phyloP scores from a whole-genome alignment of 139 green algal genomes.

The Volvox reticuliferus region DNA sequence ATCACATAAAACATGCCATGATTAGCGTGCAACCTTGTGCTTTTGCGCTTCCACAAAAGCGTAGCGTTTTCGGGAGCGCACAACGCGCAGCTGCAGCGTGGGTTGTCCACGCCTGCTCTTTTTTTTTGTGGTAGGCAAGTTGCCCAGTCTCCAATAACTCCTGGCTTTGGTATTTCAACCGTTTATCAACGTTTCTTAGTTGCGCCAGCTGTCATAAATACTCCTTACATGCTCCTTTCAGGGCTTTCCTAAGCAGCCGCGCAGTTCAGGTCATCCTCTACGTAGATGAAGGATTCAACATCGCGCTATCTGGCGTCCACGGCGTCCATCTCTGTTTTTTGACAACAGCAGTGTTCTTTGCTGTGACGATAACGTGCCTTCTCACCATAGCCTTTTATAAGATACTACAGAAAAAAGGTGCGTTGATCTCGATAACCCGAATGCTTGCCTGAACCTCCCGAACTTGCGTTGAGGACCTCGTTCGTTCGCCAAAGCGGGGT shows the following conservation, averaged over 20 bases:
- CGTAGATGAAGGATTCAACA: not conserved
- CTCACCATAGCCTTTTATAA: not conserved
- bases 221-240: not conserved
- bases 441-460: not conserved
- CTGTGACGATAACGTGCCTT: not conserved
- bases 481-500: too few species aligned
- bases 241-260: not conserved
- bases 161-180: not conserved
- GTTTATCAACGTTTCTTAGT: not conserved
- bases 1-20: too few species aligned
- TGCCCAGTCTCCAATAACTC: not conserved
- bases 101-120: not conserved
- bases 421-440: not conserved
- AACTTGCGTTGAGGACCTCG: not conserved
- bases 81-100: not conserved
- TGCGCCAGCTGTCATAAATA: not conserved
- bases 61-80: not conserved
- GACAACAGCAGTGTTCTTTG: not conserved
- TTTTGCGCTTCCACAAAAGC: too few species aligned
- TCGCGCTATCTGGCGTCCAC: not conserved
- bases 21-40: too few species aligned
- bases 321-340: not conserved
- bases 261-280: not conserved
- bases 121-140: not conserved
- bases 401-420: not conserved